Conservation (phyloP, 202 grass and related monocot genomes). For the Eragrostis tef region DNA sequence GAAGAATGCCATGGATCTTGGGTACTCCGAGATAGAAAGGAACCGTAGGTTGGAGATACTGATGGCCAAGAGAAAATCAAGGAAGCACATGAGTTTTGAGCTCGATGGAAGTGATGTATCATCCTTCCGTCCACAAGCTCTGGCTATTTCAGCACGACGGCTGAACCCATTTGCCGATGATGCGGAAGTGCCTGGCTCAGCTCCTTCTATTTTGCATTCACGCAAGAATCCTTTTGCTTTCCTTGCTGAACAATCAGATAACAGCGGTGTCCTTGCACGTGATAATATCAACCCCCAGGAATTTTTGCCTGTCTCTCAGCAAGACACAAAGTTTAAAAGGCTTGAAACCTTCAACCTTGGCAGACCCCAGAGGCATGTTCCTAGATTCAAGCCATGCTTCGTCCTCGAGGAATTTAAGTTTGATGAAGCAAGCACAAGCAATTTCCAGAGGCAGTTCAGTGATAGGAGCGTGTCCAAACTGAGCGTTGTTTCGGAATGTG, state of each 20-base stretch:
- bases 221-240: conserved; percentile 59
- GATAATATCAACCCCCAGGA: conserved; percentile 40
- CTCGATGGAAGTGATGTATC: conserved; percentile 49
- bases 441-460: conserved; percentile 69
- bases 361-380: conserved; percentile 43
- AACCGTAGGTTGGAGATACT: conserved; percentile 69
- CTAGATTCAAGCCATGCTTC: conserved; percentile 63
- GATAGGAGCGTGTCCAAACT: conserved; percentile 56
- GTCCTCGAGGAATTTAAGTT: conserved; percentile 29
- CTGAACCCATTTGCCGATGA: conserved; percentile 67
- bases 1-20: conserved; percentile 80
- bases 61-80: conserved; percentile 71
- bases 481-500: conserved; percentile 54
- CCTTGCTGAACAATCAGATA: conserved; percentile 51
- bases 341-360: conserved; percentile 71
- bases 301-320: conserved; percentile 12
- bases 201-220: conserved; percentile 68
- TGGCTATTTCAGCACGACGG: conserved; percentile 51
- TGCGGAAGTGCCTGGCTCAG: conserved; percentile 64
- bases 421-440: conserved; percentile 35
- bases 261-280: conserved; percentile 31
- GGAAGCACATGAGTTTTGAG: conserved; percentile 63
- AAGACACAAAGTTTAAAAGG: conserved; percentile 58
- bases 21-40: conserved; percentile 80
- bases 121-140: conserved; percentile 54